Conservation (phyloP, 1,284 basidiomycete species). For the Stygiomarasmius scandens region DNA sequence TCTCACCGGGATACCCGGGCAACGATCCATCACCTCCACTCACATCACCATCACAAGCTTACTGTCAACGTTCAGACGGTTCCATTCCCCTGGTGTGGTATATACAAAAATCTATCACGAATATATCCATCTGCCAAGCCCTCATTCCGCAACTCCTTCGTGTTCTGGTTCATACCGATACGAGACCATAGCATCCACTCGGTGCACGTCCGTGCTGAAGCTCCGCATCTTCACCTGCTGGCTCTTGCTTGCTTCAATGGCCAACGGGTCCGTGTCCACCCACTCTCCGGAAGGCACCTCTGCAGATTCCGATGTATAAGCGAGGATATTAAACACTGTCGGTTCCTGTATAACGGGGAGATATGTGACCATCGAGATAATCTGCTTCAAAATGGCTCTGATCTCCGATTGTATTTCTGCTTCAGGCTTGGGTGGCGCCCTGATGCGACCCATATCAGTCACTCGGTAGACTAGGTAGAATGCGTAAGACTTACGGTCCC, state of each 20-base stretch:
- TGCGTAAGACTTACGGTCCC: conserved; percentile 55
- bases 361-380: conserved; percentile 95
- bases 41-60: conserved; percentile 2
- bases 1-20: background rate
- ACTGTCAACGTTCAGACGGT: background rate
- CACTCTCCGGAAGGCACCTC: conserved; percentile 90
- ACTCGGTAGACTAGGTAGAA: too few relatives aligned
- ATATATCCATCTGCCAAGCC: conserved; percentile 26
- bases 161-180: conserved; percentile 66
- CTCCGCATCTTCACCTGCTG: conserved; percentile 93
- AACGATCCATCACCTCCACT: conserved; percentile 1
- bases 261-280: conserved; percentile 93
- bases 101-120: background rate
- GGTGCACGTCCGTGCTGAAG: conserved; percentile 90
- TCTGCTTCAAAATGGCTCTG: conserved; percentile 97
- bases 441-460: conserved; percentile 25
- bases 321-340: conserved; percentile 94
- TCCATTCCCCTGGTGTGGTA: conserved; percentile 10
- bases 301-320: conserved; percentile 87
- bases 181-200: conserved; percentile 88
- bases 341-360: conserved; percentile 94
- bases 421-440: conserved; percentile 70
- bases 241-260: conserved; percentile 94
- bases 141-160: background rate
- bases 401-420: conserved; percentile 97